phyloP scores from a whole-genome alignment of 1,139 yeast species.

The Protomyces lactucae-debilis region DNA sequence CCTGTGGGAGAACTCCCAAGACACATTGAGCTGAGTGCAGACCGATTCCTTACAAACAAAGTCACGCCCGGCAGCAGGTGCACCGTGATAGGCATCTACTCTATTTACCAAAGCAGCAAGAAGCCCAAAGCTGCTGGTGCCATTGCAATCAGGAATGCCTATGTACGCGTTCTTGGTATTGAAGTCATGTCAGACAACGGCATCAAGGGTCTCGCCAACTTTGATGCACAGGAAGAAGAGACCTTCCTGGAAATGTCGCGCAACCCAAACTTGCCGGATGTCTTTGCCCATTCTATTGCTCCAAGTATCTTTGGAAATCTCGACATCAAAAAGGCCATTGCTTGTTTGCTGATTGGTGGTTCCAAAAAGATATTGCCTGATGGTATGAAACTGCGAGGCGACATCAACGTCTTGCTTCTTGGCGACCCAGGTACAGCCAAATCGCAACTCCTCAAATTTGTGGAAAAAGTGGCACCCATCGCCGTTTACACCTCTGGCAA shows the following conservation, averaged over 20 bases:
- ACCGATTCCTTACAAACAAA: constrained; percentile 80
- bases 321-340: constrained; percentile 88
- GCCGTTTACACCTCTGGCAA: constrained; percentile 97
- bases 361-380: constrained; percentile 88
- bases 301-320: constrained; percentile 92
- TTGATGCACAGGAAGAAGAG: constrained; percentile 90
- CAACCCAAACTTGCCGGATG: constrained; percentile 74
- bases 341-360: constrained; percentile 91
- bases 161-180: constrained; percentile 78
- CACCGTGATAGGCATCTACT: constrained; percentile 84
- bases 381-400: constrained; percentile 96
- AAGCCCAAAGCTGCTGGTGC: constrained; percentile 49
- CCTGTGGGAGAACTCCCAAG: constrained; percentile 99
- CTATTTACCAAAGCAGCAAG: constrained; percentile 66
- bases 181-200: constrained; percentile 76
- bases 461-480: constrained; percentile 90
- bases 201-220: constrained; percentile 55
- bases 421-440: constrained; percentile 99
- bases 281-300: constrained; percentile 84
- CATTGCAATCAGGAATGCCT: constrained; percentile 92
- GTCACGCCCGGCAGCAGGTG: constrained; percentile 96
- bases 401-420: constrained; percentile 80
- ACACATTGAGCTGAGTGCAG: constrained; percentile 80
- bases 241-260: constrained; percentile 77
- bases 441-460: constrained; percentile 89